Evolutionary conservation across 352 stramenopile species (phyloP).

Genomic region (Phytopythium sindhum): DNA sequence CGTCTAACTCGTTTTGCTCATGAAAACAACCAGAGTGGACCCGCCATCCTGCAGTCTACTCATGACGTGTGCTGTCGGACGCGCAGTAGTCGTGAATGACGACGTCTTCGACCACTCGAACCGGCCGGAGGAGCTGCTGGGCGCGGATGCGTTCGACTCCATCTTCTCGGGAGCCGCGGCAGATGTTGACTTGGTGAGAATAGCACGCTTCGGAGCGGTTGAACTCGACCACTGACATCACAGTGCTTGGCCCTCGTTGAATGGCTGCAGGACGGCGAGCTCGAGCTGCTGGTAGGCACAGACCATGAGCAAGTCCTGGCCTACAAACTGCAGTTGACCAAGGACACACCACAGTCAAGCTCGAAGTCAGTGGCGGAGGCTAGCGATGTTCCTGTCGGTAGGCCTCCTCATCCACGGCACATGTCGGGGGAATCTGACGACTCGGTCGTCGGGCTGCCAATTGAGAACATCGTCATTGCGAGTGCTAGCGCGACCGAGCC

Average conservation of each 20-base stretch:
- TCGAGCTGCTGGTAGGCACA: conserved; percentile 60
- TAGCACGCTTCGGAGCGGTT: neutral
- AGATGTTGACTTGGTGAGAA: conserved; percentile 64
- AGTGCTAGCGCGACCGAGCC: too few species aligned
- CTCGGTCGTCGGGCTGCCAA: conserved; percentile 1
- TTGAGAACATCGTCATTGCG: neutral
- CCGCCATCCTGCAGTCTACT: conserved; percentile 38
- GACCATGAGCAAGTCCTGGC: conserved; percentile 53
- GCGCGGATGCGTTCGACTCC: conserved; percentile 59
- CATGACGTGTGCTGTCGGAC: conserved; percentile 59
- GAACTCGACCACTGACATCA: neutral
- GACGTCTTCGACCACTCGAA: conserved; percentile 39
- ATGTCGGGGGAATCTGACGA: conserved; percentile 1
- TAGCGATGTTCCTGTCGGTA: neutral
- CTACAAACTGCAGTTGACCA: conserved; percentile 31
- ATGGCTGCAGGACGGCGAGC: conserved; percentile 48
- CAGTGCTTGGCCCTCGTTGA: neutral
- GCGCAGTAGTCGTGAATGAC: conserved; percentile 46
- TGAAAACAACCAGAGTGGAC: neutral
- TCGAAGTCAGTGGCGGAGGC: neutral
- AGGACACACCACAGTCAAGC: neutral
- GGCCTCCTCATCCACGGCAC: neutral
- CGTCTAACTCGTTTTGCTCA: neutral
- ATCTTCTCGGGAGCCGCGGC: conserved; percentile 47
- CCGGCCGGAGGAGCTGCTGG: conserved; percentile 26